Base-by-base conservation (phyloP, 331 rosid species). In the Pyrus hybrid region DNA sequence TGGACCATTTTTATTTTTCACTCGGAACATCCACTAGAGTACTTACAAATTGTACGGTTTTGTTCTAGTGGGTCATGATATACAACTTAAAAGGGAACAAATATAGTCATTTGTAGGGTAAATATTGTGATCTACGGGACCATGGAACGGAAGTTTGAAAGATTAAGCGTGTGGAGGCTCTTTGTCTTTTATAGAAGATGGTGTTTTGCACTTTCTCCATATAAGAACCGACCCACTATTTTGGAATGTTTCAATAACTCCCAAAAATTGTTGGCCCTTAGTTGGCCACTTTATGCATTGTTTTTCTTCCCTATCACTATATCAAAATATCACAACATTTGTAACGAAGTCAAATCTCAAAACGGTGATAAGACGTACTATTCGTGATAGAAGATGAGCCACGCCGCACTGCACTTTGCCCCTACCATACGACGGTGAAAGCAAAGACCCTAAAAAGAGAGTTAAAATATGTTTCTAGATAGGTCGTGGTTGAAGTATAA, bases 11-110 rank as follows among this genome's bases (percentile, higher is more conserved):
- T 58, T 22, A 20, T 72, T 23, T 3, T 11, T 33, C 8, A 14
- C 56, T 1, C 43, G 7, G n/a, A 49, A 56, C 61, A n/a, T 56
- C 80, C 75, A 80, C 56, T 75, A 6, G 30, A 5, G 22, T 37
- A 35, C 41, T 60, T 66, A 73, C 89, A 74, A 72, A 33, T 76
- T 10, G 41, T 70, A 53, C 14, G 61, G 83, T 79, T 53, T 63
- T 43, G 56, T 60, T 5, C 68, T 33, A 60, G 67, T 64, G 79
- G 84, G 72, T 72, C 51, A 66, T 65, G 81, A 74, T 82, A 71
- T 9, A 35, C 76, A 77, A 35, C 70, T 56, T 18, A 16, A 45
- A 72, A 9, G 87, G 88, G 85, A 73, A 28, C 85, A 82, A 0
- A 53, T 73, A 26, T 37, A 10, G 45, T 37, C 84, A 78, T 72